These are phyloP conservation scores for Rehmannia glutinosa DNA, from an alignment of 257 asterid species.

Conservation along the genomic window DNA sequence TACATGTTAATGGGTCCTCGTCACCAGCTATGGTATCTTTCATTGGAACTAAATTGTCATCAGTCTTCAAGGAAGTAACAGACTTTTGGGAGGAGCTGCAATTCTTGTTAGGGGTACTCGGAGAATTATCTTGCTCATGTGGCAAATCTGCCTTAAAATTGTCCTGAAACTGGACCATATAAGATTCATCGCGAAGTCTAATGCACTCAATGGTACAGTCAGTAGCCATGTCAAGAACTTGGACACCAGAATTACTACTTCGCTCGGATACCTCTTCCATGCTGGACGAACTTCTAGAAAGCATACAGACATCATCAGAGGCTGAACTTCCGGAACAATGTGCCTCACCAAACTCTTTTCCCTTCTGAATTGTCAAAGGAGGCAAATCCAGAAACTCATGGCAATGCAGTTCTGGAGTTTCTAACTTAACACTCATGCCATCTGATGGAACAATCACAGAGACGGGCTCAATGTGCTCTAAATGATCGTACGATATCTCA, in stretches of 20 bases:
- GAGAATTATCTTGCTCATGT: constrained; percentile 20
- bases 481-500: constrained; percentile 33
- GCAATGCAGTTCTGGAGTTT: constrained; percentile 27
- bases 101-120: constrained; percentile 12
- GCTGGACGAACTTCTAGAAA: constrained; percentile 15
- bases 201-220: constrained; percentile 1
- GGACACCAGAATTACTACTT: constrained; percentile 19
- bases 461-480: constrained; percentile 25
- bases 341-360: not conserved
- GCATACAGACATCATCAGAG: not conserved
- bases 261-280: constrained; percentile 21
- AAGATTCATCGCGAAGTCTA: not conserved
- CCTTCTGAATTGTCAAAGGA: constrained; percentile 19
- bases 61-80: constrained; percentile 15
- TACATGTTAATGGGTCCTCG: constrained; percentile 16
- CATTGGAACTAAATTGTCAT: constrained; percentile 19
- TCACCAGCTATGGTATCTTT: constrained; percentile 14
- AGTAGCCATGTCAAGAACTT: constrained; percentile 15
- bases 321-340: constrained; percentile 19
- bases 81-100: constrained; percentile 12
- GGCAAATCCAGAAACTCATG: constrained; percentile 21
- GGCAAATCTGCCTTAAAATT: constrained; percentile 17
- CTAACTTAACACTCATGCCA: constrained; percentile 22
- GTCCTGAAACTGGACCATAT: not conserved
- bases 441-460: constrained; percentile 8